Percentiles rank a stretch among this genome's conserved stretches.
Conservation (phyloP, 306 rosid species). For the Styphnolobium japonicum region DNA sequence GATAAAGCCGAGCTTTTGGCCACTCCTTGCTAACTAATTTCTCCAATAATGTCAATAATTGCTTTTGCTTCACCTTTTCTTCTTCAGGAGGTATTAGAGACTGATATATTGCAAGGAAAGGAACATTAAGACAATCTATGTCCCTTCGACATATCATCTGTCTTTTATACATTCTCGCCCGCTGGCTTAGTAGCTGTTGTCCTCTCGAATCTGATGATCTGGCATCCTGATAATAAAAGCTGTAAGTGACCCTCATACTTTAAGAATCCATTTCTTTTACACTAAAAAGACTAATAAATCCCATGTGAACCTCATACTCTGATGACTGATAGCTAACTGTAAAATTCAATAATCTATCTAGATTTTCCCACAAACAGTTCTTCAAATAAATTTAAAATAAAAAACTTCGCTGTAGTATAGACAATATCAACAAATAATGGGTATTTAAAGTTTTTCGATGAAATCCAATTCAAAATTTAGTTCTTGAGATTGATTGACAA, state of each 20-base stretch:
- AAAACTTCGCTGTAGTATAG: background rate
- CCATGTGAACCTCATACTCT: background rate
- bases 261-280: conserved; percentile 7
- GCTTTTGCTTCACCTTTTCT: conserved; percentile 82
- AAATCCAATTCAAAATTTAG: background rate
- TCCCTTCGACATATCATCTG: conserved; percentile 66
- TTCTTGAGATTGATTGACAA: background rate
- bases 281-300: background rate
- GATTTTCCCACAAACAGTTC: background rate
- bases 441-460: background rate
- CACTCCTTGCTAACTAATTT: conserved; percentile 68
- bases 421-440: background rate
- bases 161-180: conserved; percentile 58
- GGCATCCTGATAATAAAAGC: conserved; percentile 60
- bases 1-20: conserved; percentile 75
- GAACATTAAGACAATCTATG: conserved; percentile 57
- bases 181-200: conserved; percentile 55
- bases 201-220: conserved; percentile 80
- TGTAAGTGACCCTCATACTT: conserved; percentile 26
- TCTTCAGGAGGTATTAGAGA: conserved; percentile 83
- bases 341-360: background rate
- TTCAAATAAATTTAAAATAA: conserved; percentile 3
- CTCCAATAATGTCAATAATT: conserved; percentile 63
- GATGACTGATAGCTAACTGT: background rate
- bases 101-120: conserved; percentile 63